These are phyloP conservation scores for Pharnaceum exiguum DNA, from an alignment of 148 eudicot species.

Conservation along the genomic window DNA sequence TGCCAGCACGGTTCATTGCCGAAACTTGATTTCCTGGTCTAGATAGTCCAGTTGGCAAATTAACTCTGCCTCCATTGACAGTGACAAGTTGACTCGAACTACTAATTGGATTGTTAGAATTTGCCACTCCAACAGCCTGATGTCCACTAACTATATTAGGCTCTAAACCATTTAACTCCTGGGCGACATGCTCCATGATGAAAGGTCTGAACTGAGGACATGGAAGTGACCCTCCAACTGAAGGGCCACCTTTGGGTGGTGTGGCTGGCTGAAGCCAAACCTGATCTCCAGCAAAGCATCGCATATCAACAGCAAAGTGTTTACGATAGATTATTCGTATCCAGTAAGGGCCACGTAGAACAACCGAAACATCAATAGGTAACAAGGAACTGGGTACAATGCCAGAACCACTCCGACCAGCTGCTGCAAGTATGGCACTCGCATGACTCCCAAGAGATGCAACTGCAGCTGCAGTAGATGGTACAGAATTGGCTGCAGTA, in stretches of 20 bases:
- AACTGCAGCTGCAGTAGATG: conserved; percentile 26
- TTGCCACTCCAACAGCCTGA: conserved; percentile 48
- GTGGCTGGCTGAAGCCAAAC: conserved; percentile 99
- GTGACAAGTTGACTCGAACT: conserved; percentile 46
- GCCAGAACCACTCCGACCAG: conserved; percentile 91
- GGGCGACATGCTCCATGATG: conserved; percentile 99
- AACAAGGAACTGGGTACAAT: conserved; percentile 94
- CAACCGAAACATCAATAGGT: conserved; percentile 97
- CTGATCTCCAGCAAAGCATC: conserved; percentile 99
- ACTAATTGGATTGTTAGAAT: conserved; percentile 35
- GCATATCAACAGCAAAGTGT: conserved; percentile 96
- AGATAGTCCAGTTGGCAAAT: conserved; percentile 47
- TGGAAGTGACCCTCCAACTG: conserved; percentile 93
- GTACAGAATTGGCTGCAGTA: conserved; percentile 43
- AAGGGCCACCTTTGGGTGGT: conserved; percentile 91
- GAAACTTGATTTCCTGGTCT: conserved; percentile 59
- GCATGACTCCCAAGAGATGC: conserved; percentile 54
- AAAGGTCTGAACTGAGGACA: conserved; percentile 99
- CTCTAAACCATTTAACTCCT: conserved; percentile 91
- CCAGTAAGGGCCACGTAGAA: conserved; percentile 97
- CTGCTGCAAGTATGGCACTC: conserved; percentile 58
- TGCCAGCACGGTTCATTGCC: conserved; percentile 58
- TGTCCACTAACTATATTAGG: conserved; percentile 71
- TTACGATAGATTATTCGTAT: conserved; percentile 90
- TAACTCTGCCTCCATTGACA: conserved; percentile 49